Evolutionary conservation across 208 protist genomes (phyloP), one percentile per base, ranked within the genome.

Genomic region (Leishmania mexicana): DNA sequence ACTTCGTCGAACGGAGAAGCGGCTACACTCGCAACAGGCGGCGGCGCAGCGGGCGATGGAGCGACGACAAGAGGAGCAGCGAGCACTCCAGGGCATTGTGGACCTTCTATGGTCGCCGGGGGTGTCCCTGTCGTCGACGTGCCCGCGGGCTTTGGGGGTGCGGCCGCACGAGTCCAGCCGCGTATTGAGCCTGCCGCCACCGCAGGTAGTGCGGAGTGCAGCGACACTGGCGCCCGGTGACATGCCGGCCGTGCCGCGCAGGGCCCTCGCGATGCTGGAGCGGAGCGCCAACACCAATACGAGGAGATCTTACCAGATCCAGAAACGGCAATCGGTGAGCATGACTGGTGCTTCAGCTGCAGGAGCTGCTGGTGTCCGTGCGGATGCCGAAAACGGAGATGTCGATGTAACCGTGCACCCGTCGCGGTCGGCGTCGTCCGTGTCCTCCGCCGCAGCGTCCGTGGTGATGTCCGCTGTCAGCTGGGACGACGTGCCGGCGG

Each of bases 391-490:
- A 0, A 57, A n/a, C 62, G 13, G 15, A 24, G n/a, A 49, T 31
- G 38, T 45, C 38, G 38, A 64, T 24, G 17, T 54, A 2, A 53
- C 38, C 31, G 21, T n/a, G 7, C 54, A n/a, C 45, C 76, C 49
- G 7, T 62, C 68, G 28, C 71, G 70, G 58, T 57, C 72, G 4
- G 57, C 77, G 53, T 73, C 75, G 13, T 62, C 21, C 6, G n/a
- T 21, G 35, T 71, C 75, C 21, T 53, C 67, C n/a, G 53, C 70
- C 0, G 38, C 73, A 15, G 54, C 68, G 42, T 81, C 78, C 31
- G 82, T 81, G 35, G 40, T 38, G 47, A 85, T 81, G 82, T 85
- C 82, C 11, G 78, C 82, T 17, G 82, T 79, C 8, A 76, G 73
- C 51, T 42, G 31, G 73, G 35, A 15, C 53, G 51, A 45, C 31